Evolutionary conservation across 2,329 filamentous ascomycete genomes (phyloP).

Genomic region (Phaeosphaeriaceae sp.): DNA sequence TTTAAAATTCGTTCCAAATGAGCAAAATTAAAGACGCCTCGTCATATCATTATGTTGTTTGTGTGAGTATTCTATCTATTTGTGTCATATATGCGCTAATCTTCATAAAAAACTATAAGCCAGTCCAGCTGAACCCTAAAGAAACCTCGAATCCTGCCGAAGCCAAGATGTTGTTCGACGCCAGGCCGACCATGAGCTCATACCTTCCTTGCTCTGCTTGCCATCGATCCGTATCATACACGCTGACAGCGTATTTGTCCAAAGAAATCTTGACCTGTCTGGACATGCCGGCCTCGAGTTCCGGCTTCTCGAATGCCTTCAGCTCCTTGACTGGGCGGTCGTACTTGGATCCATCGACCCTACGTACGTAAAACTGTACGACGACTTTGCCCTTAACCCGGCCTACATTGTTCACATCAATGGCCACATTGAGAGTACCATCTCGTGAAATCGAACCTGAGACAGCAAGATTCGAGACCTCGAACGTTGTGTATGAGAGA

Average conservation of each 20-base stretch:
- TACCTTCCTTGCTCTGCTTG: background rate
- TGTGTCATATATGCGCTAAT: background rate
- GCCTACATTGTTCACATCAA: conserved; percentile 65
- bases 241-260: background rate
- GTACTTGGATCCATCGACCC: conserved; percentile 40
- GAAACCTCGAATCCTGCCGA: background rate
- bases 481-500: conserved; percentile 77
- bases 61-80: background rate
- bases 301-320: conserved; percentile 47
- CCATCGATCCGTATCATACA: conserved; percentile 10
- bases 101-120: background rate
- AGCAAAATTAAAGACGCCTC: background rate
- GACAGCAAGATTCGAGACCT: conserved; percentile 49
- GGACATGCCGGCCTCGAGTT: conserved; percentile 19
- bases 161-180: background rate
- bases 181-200: background rate
- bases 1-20: background rate
- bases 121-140: background rate
- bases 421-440: conserved; percentile 50
- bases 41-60: background rate
- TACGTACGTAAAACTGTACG: conserved; percentile 60
- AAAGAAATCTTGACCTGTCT: background rate
- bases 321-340: conserved; percentile 57
- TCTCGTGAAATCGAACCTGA: conserved; percentile 60
- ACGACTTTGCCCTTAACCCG: conserved; percentile 58